Conservation (phyloP, 495 filamentous ascomycete species). For the Amorphotheca resinae region DNA sequence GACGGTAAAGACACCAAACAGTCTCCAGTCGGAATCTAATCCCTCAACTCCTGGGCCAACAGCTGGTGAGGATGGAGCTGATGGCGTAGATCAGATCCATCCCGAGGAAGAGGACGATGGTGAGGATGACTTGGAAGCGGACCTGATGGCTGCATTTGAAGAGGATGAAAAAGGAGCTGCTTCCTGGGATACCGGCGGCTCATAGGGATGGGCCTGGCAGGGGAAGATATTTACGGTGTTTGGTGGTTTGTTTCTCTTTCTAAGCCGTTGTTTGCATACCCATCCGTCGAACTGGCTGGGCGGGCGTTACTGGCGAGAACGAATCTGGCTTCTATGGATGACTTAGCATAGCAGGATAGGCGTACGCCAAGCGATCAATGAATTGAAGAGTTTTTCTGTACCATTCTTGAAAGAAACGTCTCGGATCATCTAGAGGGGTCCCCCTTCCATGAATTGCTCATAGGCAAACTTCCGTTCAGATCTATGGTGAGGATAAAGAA, state of each 20-base stretch:
- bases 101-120: background rate
- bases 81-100: conserved; percentile 17
- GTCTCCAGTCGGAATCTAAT: conserved; percentile 22
- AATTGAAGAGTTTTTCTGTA: too few relatives aligned
- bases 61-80: conserved; percentile 34
- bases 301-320: background rate
- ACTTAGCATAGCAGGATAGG: background rate
- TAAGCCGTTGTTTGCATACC: background rate
- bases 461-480: too few relatives aligned
- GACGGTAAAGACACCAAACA: conserved; percentile 31
- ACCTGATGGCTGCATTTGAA: conserved; percentile 55
- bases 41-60: conserved; percentile 39
- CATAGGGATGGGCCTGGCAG: too few relatives aligned
- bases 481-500: too few relatives aligned
- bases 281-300: background rate
- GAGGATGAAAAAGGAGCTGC: conserved; percentile 26
- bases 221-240: conserved; percentile 1
- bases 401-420: too few relatives aligned
- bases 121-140: conserved; percentile 43
- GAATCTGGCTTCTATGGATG: background rate
- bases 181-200: background rate
- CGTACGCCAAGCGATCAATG: too few relatives aligned
- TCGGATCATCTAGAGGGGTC: too few relatives aligned
- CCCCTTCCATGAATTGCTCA: too few relatives aligned
- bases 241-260: background rate